Evolutionary conservation across 1,284 basidiomycete genomes (phyloP), one percentile per base, ranked within the genome.

Genomic region (Moesziomyces antarcticus): DNA sequence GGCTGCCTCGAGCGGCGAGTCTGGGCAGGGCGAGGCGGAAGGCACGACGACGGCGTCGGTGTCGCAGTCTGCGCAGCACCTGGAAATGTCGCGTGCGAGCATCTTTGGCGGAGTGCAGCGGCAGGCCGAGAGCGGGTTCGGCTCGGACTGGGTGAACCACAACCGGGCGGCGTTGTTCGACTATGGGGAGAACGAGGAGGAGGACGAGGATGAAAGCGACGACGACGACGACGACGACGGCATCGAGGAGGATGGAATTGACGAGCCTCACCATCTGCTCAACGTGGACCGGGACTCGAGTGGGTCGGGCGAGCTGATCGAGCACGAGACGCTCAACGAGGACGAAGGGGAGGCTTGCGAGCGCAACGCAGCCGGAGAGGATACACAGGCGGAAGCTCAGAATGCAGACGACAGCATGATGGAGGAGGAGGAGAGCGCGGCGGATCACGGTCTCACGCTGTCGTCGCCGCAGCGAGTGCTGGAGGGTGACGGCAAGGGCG

Each of bases 261-360:
- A 76, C 18, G 65, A 64, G 47, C 69, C 76, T 30, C 74, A 79
- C 50, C 75, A 76, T 35, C 48, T 75, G 47, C 51, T 79, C 35
- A 57, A 50, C 41, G 71, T 77, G 37, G 65, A 64, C n/a, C 56
- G 56, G 11, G 74, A 73, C 37, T 73, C 65, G 54, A 68, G 53
- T 33, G 65, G 51, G 5, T 67, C 63, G 5, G 70, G 70, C 9
- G 74, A 75, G 58, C 20, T 72, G 50, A 56, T 75, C 25, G 77
- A 77, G 14, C 43, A 66, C 41, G 68, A 68, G 18, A 46, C 54
- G 22, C 61, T 65, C 42, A 57, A 74, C 21, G 69, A 71, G 37
- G 56, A 55, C 9, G 54, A 57, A 52, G 21, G 8, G 44, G 11
- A 22, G 13, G 60, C 52, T 16, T 21, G 22, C 16, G 27, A 49